Conservation (phyloP, 768 basidiomycete genomes). For the Collybia nuda region DNA sequence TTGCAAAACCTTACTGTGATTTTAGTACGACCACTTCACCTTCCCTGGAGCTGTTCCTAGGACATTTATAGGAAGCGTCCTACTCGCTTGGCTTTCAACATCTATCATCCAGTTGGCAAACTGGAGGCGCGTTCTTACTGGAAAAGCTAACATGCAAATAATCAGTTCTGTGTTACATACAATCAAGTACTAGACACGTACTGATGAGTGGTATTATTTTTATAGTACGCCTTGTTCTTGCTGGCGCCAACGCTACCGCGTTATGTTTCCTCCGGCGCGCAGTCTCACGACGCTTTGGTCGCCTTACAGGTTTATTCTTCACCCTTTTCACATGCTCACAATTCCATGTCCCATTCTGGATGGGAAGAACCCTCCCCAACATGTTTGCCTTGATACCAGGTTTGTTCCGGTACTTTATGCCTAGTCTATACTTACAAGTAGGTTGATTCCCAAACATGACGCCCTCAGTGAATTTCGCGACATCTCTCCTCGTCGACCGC, state of each 20-base stretch:
- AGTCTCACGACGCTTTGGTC: slow-evolving; percentile 64
- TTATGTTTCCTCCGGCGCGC: slow-evolving; percentile 66
- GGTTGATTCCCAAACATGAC: background rate
- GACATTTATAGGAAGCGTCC: slow-evolving; percentile 77
- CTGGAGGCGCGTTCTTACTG: slow-evolving; percentile 38
- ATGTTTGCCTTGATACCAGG: slow-evolving; percentile 87
- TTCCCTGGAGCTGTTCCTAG: slow-evolving; percentile 91
- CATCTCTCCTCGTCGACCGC: slow-evolving; percentile 45
- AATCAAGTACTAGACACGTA: background rate
- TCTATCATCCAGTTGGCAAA: slow-evolving; percentile 47
- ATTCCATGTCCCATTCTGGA: slow-evolving; percentile 93
- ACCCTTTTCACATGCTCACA: slow-evolving; percentile 73
- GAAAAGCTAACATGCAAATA: slow-evolving; percentile 72
- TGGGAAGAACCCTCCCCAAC: slow-evolving; percentile 91
- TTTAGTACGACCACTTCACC: slow-evolving; percentile 80
- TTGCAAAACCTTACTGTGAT: slow-evolving; percentile 1
- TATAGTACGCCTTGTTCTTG: slow-evolving; percentile 74
- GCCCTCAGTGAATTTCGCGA: slow-evolving; percentile 55
- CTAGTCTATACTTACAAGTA: background rate
- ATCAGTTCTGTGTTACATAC: slow-evolving; percentile 44
- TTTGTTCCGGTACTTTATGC: slow-evolving; percentile 27
- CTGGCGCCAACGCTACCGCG: slow-evolving; percentile 59
- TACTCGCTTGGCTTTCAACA: slow-evolving; percentile 58
- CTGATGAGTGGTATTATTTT: background rate
- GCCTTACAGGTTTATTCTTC: slow-evolving; percentile 55